phyloP scores from a whole-genome alignment of 2,329 filamentous ascomycete genomes.

The Talaromyces sp. region DNA sequence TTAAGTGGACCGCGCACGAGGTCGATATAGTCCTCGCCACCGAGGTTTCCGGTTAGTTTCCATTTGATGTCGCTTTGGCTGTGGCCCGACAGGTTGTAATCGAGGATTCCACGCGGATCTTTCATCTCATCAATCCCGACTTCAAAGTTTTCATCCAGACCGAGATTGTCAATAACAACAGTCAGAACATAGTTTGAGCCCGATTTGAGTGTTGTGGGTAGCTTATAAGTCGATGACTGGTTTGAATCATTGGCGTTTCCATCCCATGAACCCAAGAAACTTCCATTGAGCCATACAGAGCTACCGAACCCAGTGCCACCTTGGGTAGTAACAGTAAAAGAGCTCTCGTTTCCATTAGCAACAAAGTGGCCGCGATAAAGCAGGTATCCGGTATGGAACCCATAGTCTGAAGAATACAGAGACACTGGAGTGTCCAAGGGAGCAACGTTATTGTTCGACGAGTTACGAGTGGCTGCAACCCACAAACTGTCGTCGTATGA shows the following conservation, averaged over 20 bases:
- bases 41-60: constrained; percentile 58
- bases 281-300: constrained; percentile 61
- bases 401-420: constrained; percentile 68
- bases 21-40: constrained; percentile 53
- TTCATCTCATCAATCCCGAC: constrained; percentile 59
- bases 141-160: constrained; percentile 62
- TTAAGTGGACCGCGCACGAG: constrained; percentile 52
- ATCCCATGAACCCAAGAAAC: constrained; percentile 60
- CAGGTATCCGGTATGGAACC: constrained; percentile 65
- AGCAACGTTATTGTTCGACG: constrained; percentile 57
- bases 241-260: constrained; percentile 50
- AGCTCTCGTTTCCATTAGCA: constrained; percentile 56
- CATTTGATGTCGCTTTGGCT: constrained; percentile 38
- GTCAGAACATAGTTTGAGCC: constrained; percentile 60
- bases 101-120: constrained; percentile 52
- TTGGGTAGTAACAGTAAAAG: constrained; percentile 55
- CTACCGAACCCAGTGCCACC: constrained; percentile 66
- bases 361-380: constrained; percentile 68
- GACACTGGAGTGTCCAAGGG: constrained; percentile 60
- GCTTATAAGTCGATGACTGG: constrained; percentile 53
- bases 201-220: constrained; percentile 47
- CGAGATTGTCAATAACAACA: constrained; percentile 68
- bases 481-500: constrained; percentile 67
- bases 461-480: constrained; percentile 54
- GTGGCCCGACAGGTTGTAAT: constrained; percentile 37